Percentiles rank a stretch among this genome's conserved stretches.
Conservation (phyloP, 257 asterid species). For the Petunia secreta region DNA sequence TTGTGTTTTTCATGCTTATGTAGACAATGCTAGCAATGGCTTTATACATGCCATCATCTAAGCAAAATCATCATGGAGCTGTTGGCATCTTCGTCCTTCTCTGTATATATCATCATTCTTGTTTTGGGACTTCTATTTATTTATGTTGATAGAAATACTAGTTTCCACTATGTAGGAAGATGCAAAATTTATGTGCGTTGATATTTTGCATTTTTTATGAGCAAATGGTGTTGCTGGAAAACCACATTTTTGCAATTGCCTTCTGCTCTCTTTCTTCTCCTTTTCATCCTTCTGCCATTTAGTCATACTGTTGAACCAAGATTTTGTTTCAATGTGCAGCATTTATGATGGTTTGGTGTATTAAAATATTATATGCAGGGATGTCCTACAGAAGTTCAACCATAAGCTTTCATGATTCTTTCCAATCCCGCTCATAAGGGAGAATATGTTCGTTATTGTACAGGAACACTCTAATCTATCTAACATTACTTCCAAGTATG, state of each 20-base stretch:
- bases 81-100: background rate
- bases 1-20: background rate
- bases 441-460: slow-evolving; percentile 29
- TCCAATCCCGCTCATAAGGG: slow-evolving; percentile 17
- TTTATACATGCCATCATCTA: background rate
- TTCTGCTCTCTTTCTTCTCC: background rate
- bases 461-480: slow-evolving; percentile 29
- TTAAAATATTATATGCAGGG: slow-evolving; percentile 37
- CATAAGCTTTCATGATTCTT: slow-evolving; percentile 27
- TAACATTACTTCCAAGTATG: slow-evolving; percentile 36
- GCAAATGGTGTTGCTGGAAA: background rate
- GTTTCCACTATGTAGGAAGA: background rate
- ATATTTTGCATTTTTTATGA: background rate
- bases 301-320: background rate
- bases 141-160: background rate
- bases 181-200: background rate
- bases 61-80: background rate
- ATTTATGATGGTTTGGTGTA: slow-evolving; percentile 12
- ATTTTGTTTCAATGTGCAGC: background rate
- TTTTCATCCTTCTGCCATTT: background rate
- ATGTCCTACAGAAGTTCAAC: slow-evolving; percentile 40
- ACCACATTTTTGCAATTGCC: background rate
- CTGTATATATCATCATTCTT: background rate
- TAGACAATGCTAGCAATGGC: background rate
- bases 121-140: background rate